Conservation (phyloP, 202 grass and related monocot genomes). For the Zizania palustris region DNA sequence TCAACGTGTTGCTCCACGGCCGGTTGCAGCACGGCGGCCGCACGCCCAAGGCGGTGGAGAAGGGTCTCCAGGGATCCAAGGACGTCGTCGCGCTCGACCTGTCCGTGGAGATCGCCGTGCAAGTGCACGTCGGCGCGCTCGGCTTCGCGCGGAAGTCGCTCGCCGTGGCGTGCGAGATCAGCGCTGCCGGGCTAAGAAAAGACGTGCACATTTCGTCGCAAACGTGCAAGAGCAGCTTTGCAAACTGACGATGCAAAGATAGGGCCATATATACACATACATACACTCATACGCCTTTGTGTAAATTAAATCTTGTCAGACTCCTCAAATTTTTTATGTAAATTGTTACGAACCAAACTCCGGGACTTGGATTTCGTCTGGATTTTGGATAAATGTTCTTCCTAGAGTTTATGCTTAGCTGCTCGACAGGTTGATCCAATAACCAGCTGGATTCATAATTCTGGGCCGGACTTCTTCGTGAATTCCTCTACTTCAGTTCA, state of each 20-base stretch:
- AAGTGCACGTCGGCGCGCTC: slow-evolving; percentile 60
- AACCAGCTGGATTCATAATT: not conserved
- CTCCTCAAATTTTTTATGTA: slow-evolving; percentile 25
- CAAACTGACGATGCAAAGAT: slow-evolving; percentile 18
- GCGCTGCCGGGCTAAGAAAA: slow-evolving; percentile 50
- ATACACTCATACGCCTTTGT: not conserved
- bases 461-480: not conserved
- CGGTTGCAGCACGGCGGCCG: slow-evolving; percentile 30
- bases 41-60: slow-evolving; percentile 47
- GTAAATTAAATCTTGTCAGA: slow-evolving; percentile 5
- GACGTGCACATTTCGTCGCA: slow-evolving; percentile 61
- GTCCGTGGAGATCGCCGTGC: slow-evolving; percentile 36
- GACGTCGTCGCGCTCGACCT: slow-evolving; percentile 45
- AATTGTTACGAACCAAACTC: slow-evolving; percentile 23
- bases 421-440: too few relatives aligned
- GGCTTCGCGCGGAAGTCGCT: slow-evolving; percentile 47
- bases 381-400: not conserved
- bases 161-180: slow-evolving; percentile 49
- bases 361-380: not conserved
- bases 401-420: too few relatives aligned
- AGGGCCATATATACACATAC: not conserved
- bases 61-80: slow-evolving; percentile 49
- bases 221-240: slow-evolving; percentile 55
- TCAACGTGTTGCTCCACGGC: slow-evolving; percentile 52
- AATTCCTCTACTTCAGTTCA: too few relatives aligned